A percentile compares a stretch with the other conserved stretches of the same genome.
Evolutionary conservation across 495 filamentous ascomycete species (phyloP).

Genomic region (Penicillium daleae): DNA sequence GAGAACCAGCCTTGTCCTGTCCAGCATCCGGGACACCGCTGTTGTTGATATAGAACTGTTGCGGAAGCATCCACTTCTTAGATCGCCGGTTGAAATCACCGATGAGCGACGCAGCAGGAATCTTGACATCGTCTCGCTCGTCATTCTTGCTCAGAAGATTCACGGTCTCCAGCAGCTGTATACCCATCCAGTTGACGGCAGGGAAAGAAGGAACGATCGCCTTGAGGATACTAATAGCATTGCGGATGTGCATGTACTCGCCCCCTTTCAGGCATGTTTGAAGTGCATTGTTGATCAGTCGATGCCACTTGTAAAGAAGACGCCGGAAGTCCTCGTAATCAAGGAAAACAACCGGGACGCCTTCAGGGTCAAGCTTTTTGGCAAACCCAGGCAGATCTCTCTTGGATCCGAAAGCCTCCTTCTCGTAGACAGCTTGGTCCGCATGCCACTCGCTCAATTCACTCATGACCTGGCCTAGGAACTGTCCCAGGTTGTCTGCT

Average conservation of each 20-base stretch:
- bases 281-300: constrained; percentile 71
- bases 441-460: constrained; percentile 85
- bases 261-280: constrained; percentile 74
- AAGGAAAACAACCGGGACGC: constrained; percentile 66
- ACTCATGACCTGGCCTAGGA: constrained; percentile 77
- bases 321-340: constrained; percentile 86
- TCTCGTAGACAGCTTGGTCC: constrained; percentile 74
- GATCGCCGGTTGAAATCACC: constrained; percentile 80
- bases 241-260: constrained; percentile 98
- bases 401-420: constrained; percentile 69
- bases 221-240: constrained; percentile 91
- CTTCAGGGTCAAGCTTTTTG: constrained; percentile 61
- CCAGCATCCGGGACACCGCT: constrained; percentile 29
- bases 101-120: constrained; percentile 82
- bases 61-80: constrained; percentile 82
- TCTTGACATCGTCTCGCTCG: constrained; percentile 83
- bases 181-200: constrained; percentile 83
- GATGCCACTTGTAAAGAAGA: constrained; percentile 88
- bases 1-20: constrained; percentile 29
- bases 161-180: constrained; percentile 67
- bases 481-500: constrained; percentile 86
- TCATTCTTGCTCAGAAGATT: constrained; percentile 68
- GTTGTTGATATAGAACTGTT: constrained; percentile 63
- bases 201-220: constrained; percentile 79
- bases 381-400: constrained; percentile 72